Conservation (phyloP, 176 grass and related monocot genomes). For the Aechmea fasciata region DNA sequence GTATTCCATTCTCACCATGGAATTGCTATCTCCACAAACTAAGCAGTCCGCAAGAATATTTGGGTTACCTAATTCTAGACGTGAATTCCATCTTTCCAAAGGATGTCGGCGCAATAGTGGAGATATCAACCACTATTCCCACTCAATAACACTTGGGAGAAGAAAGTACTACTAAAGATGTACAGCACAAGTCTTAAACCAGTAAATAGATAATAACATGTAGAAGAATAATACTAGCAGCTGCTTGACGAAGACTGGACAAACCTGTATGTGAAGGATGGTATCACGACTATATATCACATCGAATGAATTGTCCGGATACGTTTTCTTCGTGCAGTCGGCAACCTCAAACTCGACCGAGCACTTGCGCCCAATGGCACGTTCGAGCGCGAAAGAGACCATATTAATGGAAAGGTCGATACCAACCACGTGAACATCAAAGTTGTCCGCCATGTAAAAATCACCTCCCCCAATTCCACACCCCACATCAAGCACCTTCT, state of each 20-base stretch:
- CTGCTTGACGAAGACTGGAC: not conserved
- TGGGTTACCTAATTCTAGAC: too few species aligned
- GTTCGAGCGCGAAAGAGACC: conserved; percentile 91
- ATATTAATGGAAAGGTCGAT: conserved; percentile 99
- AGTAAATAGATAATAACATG: too few species aligned
- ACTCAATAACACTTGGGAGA: too few species aligned
- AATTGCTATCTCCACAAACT: too few species aligned
- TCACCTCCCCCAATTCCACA: conserved; percentile 94
- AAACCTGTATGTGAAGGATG: conserved; percentile 92
- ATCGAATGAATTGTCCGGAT: conserved; percentile 61
- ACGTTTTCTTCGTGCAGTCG: conserved; percentile 88
- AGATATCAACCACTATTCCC: too few species aligned
- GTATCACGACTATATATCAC: conserved; percentile 96
- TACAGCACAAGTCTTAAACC: too few species aligned
- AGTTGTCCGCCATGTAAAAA: conserved; percentile 95
- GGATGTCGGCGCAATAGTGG: too few species aligned
- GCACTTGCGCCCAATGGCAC: conserved; percentile 79
- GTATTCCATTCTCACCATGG: too few species aligned
- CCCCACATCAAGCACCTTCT: conserved; percentile 94
- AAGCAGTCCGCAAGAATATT: too few species aligned
- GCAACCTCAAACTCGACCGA: conserved; percentile 90
- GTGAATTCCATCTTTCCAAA: too few species aligned
- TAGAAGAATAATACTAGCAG: too few species aligned
- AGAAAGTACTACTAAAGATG: too few species aligned
- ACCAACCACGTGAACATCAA: conserved; percentile 78